Percentiles rank a stretch among this genome's conserved stretches.
Evolutionary conservation across 2,329 filamentous ascomycete genomes (phyloP).

Genomic region (Beauveria varroae): DNA sequence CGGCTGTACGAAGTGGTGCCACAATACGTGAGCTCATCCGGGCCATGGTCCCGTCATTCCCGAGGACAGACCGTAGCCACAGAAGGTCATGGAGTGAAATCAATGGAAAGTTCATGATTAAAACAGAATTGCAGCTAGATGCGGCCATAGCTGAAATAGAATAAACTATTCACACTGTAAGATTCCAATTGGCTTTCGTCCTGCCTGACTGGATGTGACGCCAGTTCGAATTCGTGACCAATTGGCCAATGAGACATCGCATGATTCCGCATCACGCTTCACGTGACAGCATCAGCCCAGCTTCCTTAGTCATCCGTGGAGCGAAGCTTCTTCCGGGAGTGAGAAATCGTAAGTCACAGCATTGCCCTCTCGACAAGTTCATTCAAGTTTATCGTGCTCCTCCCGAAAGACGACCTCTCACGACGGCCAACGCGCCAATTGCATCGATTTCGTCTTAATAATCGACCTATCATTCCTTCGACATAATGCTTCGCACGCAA

Average conservation of each 20-base stretch:
- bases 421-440: slow-evolving; percentile 26
- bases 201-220: neutral
- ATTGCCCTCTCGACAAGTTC: slow-evolving; percentile 18
- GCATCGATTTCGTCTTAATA: slow-evolving; percentile 17
- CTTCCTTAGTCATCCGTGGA: slow-evolving; percentile 17
- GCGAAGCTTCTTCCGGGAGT: slow-evolving; percentile 18
- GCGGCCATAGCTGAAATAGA: neutral
- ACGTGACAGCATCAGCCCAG: slow-evolving; percentile 13
- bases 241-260: slow-evolving; percentile 15
- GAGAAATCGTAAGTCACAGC: slow-evolving; percentile 20
- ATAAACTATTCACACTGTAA: neutral
- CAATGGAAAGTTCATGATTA: neutral
- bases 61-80: neutral
- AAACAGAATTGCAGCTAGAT: neutral
- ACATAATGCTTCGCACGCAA: slow-evolving; percentile 48
- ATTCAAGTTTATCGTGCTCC: slow-evolving; percentile 16
- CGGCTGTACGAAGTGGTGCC: neutral
- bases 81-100: neutral
- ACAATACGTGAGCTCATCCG: neutral
- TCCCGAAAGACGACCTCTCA: slow-evolving; percentile 14
- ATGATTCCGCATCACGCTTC: slow-evolving; percentile 14
- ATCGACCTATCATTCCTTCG: slow-evolving; percentile 10
- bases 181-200: neutral
- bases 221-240: neutral
- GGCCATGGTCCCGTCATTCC: neutral